These are phyloP conservation scores for Liriodendron chinense DNA, from an alignment of 164 flowering plant species.

Conservation along the genomic window DNA sequence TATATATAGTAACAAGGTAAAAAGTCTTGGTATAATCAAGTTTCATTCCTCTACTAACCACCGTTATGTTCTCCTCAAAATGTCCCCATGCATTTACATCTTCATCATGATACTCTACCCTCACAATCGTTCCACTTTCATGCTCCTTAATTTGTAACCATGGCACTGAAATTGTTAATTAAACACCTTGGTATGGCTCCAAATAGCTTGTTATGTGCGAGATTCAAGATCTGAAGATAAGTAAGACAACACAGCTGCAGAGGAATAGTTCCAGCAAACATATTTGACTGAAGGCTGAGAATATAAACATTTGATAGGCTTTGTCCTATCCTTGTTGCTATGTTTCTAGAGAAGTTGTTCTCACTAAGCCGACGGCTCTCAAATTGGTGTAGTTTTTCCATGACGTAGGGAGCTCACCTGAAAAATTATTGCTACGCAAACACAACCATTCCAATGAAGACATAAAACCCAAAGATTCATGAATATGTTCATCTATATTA, in stretches of 20 bases:
- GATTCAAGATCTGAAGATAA: constrained; percentile 8
- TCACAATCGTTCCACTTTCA: background rate
- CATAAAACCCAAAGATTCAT: background rate
- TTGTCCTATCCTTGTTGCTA: too few relatives aligned
- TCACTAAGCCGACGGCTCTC: too few relatives aligned
- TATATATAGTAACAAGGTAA: background rate
- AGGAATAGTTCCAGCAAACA: constrained; percentile 1
- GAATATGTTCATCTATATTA: background rate
- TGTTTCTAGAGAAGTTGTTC: too few relatives aligned
- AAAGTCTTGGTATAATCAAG: background rate
- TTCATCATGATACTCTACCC: too few relatives aligned
- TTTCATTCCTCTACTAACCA: background rate
- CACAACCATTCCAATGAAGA: constrained; percentile 1
- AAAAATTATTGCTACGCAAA: too few relatives aligned
- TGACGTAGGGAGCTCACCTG: too few relatives aligned
- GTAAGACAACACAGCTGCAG: background rate
- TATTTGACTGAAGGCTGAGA: background rate
- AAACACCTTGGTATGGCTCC: background rate
- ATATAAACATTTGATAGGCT: too few relatives aligned
- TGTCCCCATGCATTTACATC: background rate
- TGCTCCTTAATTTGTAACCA: background rate
- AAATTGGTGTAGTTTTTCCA: too few relatives aligned
- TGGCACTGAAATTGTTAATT: background rate
- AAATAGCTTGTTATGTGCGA: background rate
- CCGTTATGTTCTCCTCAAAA: background rate